These are phyloP conservation scores for Cerioporus squamosus DNA, from an alignment of 1,284 basidiomycete species.

Conservation along the genomic window DNA sequence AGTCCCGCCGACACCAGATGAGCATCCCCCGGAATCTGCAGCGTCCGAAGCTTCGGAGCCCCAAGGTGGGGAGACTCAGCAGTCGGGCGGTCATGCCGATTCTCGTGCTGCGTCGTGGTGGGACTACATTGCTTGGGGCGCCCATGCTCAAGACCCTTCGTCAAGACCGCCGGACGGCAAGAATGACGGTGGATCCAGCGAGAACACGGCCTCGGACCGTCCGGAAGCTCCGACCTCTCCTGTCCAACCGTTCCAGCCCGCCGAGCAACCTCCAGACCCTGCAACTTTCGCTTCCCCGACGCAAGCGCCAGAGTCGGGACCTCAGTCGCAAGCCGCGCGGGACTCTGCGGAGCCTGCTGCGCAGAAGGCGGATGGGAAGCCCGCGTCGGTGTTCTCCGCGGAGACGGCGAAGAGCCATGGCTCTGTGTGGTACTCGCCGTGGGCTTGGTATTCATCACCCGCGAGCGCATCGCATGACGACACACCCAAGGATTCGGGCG, in stretches of 20 bases:
- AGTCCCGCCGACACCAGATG: constrained; percentile 6
- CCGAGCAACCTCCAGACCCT: not conserved
- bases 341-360: not conserved
- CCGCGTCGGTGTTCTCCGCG: constrained; percentile 36
- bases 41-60: not conserved
- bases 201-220: not conserved
- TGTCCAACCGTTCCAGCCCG: not conserved
- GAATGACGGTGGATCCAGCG: not conserved
- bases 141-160: not conserved
- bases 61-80: too few species aligned
- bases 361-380: constrained; percentile 10
- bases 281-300: not conserved
- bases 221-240: not conserved
- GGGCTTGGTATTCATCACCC: constrained; percentile 52
- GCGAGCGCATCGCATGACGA: constrained; percentile 13
- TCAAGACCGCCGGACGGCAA: not conserved
- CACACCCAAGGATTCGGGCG: not conserved
- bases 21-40: not conserved
- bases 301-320: too few species aligned
- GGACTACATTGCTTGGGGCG: constrained; percentile 55
- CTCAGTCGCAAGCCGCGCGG: not conserved
- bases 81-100: not conserved
- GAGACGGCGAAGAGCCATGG: constrained; percentile 35
- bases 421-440: constrained; percentile 57
- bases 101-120: constrained; percentile 49